phyloP scores from a whole-genome alignment of 2,329 filamentous ascomycete species.

The Stemphylium vesicarium region DNA sequence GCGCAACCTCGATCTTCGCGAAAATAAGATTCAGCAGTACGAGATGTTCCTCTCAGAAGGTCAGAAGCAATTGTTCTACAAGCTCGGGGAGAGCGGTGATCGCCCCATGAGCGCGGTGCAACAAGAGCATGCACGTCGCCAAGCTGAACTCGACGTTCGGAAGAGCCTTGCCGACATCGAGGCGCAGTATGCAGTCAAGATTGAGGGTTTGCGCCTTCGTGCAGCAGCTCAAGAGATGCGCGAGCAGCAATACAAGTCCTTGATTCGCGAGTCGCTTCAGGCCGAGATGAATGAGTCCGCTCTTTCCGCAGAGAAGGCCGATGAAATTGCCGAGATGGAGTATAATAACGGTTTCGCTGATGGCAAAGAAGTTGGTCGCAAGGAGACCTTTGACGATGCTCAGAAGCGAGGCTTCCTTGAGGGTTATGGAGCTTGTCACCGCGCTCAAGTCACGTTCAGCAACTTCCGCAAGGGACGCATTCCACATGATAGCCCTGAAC shows the following conservation, averaged over 20 bases:
- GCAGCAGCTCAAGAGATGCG: slow-evolving; percentile 25
- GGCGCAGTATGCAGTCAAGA: slow-evolving; percentile 8
- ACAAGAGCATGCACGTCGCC: slow-evolving; percentile 4
- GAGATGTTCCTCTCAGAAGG: slow-evolving; percentile 31
- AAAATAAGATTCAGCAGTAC: slow-evolving; percentile 18
- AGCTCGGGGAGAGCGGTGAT: slow-evolving; percentile 16
- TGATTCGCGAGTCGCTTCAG: slow-evolving; percentile 13
- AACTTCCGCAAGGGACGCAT: slow-evolving; percentile 24
- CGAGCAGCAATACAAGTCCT: slow-evolving; percentile 25
- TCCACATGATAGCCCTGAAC: slow-evolving; percentile 19
- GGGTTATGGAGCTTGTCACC: slow-evolving; percentile 27
- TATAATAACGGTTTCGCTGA: slow-evolving; percentile 19
- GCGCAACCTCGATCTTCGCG: slow-evolving; percentile 18
- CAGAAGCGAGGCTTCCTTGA: slow-evolving; percentile 17
- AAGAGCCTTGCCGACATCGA: slow-evolving; percentile 6
- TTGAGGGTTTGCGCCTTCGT: slow-evolving; percentile 16
- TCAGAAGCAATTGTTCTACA: slow-evolving; percentile 25
- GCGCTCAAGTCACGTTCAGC: slow-evolving; percentile 11
- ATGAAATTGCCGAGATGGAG: slow-evolving; percentile 6
- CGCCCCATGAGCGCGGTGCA: slow-evolving; percentile 16
- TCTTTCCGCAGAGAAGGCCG: not conserved
- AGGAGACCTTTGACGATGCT: not conserved
- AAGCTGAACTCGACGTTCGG: slow-evolving; percentile 12
- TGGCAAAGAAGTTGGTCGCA: slow-evolving; percentile 8
- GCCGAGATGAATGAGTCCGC: slow-evolving; percentile 6